These are phyloP conservation scores for Suillus hirtellus DNA, from an alignment of 768 basidiomycete genomes.

Conservation along the genomic window DNA sequence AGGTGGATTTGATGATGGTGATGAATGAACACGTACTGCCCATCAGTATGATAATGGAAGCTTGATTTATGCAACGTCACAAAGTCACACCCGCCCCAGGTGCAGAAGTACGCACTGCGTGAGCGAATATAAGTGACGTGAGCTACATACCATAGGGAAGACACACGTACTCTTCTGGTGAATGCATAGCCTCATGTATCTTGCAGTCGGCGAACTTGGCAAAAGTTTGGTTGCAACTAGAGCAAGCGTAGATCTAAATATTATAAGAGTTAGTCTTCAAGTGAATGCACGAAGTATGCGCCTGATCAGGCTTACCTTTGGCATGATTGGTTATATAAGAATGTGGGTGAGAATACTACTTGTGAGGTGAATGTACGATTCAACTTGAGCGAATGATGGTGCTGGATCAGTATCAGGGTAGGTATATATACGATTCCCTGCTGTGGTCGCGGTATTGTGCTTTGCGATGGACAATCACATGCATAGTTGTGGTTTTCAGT, in stretches of 20 bases:
- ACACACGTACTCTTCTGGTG: no score
- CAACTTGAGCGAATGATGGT: background rate
- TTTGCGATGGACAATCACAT: background rate
- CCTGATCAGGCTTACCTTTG: background rate
- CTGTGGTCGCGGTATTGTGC: background rate
- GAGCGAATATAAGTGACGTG: no score
- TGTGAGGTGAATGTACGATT: background rate
- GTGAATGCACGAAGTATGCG: background rate
- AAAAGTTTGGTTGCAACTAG: constrained; percentile 19
- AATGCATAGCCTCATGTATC: no score
- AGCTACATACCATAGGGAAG: no score
- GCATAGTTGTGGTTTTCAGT: background rate
- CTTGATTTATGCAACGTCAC: no score
- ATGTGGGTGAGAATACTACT: background rate
- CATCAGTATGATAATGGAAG: constrained; percentile 14
- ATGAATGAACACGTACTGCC: constrained; percentile 18
- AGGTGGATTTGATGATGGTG: no score
- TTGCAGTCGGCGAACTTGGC: constrained; percentile 2
- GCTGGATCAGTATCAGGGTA: background rate
- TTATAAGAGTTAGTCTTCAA: background rate
- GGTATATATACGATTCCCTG: background rate
- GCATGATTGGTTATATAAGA: background rate
- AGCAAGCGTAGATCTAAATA: constrained; percentile 18
- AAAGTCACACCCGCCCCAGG: constrained; percentile 15
- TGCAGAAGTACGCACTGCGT: constrained; percentile 16